These are phyloP conservation scores for Penicillium sp. DNA, from an alignment of 2,329 filamentous ascomycete species.

Conservation along the genomic window DNA sequence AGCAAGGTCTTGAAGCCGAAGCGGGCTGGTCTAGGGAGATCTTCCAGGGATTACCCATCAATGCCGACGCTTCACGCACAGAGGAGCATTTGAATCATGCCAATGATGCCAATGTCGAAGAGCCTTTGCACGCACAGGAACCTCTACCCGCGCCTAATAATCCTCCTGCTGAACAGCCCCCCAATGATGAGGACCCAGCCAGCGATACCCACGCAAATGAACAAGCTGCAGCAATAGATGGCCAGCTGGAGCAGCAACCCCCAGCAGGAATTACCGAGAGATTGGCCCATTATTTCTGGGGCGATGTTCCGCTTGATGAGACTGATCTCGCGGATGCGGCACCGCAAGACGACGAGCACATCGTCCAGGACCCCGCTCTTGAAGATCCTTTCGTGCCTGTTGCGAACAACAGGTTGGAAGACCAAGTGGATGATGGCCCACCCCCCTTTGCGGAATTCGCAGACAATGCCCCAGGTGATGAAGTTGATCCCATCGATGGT, in stretches of 20 bases:
- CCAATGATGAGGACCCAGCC: too few species aligned
- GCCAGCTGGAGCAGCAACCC: conserved; percentile 1
- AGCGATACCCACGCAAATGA: neutral
- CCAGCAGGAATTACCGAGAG: conserved; percentile 28
- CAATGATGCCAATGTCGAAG: neutral
- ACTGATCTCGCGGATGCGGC: conserved; percentile 43
- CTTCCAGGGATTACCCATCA: neutral
- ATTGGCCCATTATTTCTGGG: conserved; percentile 52
- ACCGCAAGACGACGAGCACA: conserved; percentile 61
- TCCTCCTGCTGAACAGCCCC: neutral
- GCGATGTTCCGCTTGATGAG: conserved; percentile 38
- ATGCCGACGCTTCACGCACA: neutral
- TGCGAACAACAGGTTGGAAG: conserved; percentile 35
- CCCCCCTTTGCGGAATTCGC: too few species aligned
- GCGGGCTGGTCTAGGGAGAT: conserved; percentile 48
- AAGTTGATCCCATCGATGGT: conserved; percentile 62
- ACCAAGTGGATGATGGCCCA: conserved; percentile 10
- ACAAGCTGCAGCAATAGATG: neutral
- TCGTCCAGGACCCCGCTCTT: conserved; percentile 62
- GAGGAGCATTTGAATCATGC: conserved; percentile 8
- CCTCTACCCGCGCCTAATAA: neutral
- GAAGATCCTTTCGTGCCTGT: conserved; percentile 66
- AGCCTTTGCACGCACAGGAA: neutral
- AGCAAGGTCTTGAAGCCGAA: conserved; percentile 52
- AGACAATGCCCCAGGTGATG: too few species aligned